A percentile compares a stretch with the other conserved stretches of the same genome.
Evolutionary conservation across 129 eudicot species (phyloP).

Genomic region (Helichrysum umbraculigerum): DNA sequence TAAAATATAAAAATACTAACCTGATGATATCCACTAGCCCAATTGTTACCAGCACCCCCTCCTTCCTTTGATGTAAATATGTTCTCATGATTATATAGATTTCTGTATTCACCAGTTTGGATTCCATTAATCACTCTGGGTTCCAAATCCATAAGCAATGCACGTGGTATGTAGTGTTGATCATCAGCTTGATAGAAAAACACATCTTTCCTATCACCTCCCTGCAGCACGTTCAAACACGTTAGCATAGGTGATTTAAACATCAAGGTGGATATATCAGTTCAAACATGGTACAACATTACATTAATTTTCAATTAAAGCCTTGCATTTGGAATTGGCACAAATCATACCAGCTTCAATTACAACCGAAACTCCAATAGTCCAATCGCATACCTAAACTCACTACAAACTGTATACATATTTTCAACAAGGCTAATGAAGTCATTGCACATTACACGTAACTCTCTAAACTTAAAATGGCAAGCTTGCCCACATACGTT

Average conservation of each 20-base stretch:
- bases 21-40: slow-evolving; percentile 99
- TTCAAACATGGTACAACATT: neutral
- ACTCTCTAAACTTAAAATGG: slow-evolving; percentile 1
- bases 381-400: neutral
- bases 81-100: slow-evolving; percentile 93
- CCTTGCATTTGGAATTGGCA: neutral
- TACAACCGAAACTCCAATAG: neutral
- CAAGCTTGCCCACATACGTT: slow-evolving; percentile 16
- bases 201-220: slow-evolving; percentile 98
- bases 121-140: slow-evolving; percentile 98
- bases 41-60: slow-evolving; percentile 99
- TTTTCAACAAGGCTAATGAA: neutral
- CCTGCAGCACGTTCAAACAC: slow-evolving; percentile 48
- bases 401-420: slow-evolving; percentile 1
- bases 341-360: neutral
- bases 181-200: slow-evolving; percentile 99
- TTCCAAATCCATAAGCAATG: slow-evolving; percentile 96
- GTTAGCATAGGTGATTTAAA: neutral
- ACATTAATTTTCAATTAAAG: neutral
- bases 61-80: slow-evolving; percentile 82
- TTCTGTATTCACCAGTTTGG: slow-evolving; percentile 94
- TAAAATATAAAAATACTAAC: slow-evolving; percentile 30
- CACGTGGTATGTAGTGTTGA: slow-evolving; percentile 97
- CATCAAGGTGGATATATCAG: neutral
- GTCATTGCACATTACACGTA: slow-evolving; percentile 6